Conservation (phyloP, 2,329 filamentous ascomycete species). For the Aspergillus pseudoterreus region DNA sequence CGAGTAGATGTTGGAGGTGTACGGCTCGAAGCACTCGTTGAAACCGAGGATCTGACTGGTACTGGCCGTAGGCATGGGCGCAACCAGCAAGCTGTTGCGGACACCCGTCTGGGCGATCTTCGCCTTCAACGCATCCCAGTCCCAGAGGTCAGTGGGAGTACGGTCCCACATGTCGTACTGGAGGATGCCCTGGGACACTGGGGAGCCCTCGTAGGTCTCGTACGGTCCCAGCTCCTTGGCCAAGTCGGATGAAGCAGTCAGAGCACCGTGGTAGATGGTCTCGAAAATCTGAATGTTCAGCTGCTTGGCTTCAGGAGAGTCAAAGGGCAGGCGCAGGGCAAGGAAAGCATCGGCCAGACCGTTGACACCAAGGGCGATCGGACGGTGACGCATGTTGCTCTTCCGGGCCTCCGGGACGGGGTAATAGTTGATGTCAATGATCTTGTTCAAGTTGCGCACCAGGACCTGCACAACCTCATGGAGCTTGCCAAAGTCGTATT, state of each 20-base stretch:
- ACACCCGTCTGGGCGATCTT: constrained; percentile 90
- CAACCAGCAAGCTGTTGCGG: constrained; percentile 91
- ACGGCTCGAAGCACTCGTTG: constrained; percentile 99
- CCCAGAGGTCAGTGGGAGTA: constrained; percentile 90
- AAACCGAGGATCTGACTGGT: constrained; percentile 98
- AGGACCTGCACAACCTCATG: constrained; percentile 92
- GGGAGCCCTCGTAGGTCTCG: constrained; percentile 86
- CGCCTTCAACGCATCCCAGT: constrained; percentile 85
- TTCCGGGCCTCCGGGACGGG: constrained; percentile 90
- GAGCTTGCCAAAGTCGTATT: constrained; percentile 94
- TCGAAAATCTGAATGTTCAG: constrained; percentile 99
- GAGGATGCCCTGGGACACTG: constrained; percentile 89
- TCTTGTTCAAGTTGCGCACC: constrained; percentile 93
- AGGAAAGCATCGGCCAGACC: constrained; percentile 98
- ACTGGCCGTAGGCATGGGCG: constrained; percentile 95
- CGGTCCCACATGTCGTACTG: constrained; percentile 99
- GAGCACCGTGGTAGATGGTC: constrained; percentile 95
- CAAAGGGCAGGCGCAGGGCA: constrained; percentile 92
- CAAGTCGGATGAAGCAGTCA: constrained; percentile 84
- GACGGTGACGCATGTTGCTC: constrained; percentile 96
- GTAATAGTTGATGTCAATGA: constrained; percentile 98
- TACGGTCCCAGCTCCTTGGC: constrained; percentile 82
- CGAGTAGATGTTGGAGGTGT: constrained; percentile 99
- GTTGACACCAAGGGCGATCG: constrained; percentile 94
- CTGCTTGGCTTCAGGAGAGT: constrained; percentile 87